Base-by-base conservation (phyloP, 306 rosid genomes). In the Chamaecrista fasciculata region DNA sequence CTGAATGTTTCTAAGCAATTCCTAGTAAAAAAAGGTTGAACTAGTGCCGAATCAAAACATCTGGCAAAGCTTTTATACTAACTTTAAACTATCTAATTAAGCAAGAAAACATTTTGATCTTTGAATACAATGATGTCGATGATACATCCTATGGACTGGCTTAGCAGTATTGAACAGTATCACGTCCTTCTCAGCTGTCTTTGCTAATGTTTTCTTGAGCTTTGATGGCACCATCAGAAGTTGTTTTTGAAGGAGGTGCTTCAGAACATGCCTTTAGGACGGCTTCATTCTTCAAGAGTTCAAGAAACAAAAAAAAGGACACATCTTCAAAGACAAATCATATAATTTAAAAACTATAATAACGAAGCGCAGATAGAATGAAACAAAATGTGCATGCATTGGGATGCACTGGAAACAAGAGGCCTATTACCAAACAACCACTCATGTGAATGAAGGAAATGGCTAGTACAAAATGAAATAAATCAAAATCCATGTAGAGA, bases 211-310 rank as follows among this genome's bases (percentile, higher is more conserved):
- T 78, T 62, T 76, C 57, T 2, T 34, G 63, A 49, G 71, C 78
- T 64, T 58, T 69, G 39, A 8, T 64, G 26, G 75, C 75, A 69
- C 58, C 65, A 49, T 36, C 66, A 46, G 78, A 74, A 25, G 80
- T 74, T 51, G 66, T 72, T 82, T 47, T 67, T 53, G 93, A 73
- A 59, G 95, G 76, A 63, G 90, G 69, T 21, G 82, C 72, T 77
- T 88, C 83, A 10, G 94, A 86, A 69, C 97, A 86, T 16, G 96
- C 96, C 87, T 46, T 94, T 63, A 94, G 73, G 46, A 90, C 97
- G 78, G 97, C 91, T 68, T 94, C 98, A 78, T 90, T 94, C 96
- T 88, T 84, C 63, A 66, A 64, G n/a, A n/a, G n/a, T 31, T 9
- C 21, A 36, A 34, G 4, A 33, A 4, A 33, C 4, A 33, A 33